phyloP scores from a whole-genome alignment of 805 yeast species.

The Hanseniaspora lachancei region DNA sequence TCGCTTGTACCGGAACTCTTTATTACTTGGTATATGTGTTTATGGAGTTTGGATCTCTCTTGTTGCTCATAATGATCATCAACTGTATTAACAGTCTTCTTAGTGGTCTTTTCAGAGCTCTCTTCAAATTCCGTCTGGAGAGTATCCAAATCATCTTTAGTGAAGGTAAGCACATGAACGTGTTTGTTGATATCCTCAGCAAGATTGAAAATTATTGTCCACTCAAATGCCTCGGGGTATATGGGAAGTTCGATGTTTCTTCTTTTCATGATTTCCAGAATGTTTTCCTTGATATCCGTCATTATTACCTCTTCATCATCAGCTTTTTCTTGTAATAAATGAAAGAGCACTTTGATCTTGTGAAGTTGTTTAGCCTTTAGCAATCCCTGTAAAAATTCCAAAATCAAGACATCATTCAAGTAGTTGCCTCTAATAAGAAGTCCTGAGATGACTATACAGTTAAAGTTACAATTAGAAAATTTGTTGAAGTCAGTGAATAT shows the following conservation, averaged over 20 bases:
- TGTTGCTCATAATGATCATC: not conserved
- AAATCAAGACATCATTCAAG: slow-evolving; percentile 3
- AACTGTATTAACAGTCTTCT: not conserved
- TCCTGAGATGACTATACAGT: slow-evolving; percentile 2
- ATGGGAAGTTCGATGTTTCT: slow-evolving; percentile 7
- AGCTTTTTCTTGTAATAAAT: not conserved
- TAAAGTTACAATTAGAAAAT: slow-evolving; percentile 2
- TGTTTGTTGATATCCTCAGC: not conserved
- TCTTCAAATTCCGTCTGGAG: not conserved
- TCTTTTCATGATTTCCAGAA: slow-evolving; percentile 3
- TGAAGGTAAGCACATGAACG: not conserved
- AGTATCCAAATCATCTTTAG: slow-evolving; percentile 1
- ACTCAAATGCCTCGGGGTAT: slow-evolving; percentile 8
- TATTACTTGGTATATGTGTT: slow-evolving; percentile 66
- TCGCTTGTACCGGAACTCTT: slow-evolving; percentile 86
- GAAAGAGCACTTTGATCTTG: slow-evolving; percentile 4
- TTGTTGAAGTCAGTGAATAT: slow-evolving; percentile 4
- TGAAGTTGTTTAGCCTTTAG: slow-evolving; percentile 1
- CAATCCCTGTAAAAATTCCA: slow-evolving; percentile 3
- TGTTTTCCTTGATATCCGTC: slow-evolving; percentile 5
- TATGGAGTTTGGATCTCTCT: slow-evolving; percentile 52
- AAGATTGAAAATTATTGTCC: not conserved
- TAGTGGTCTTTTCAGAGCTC: not conserved
- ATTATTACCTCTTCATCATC: slow-evolving; percentile 2
- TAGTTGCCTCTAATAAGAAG: not conserved